phyloP scores from a whole-genome alignment of 2,329 filamentous ascomycete genomes.

The Rutstroemia sp. region DNA sequence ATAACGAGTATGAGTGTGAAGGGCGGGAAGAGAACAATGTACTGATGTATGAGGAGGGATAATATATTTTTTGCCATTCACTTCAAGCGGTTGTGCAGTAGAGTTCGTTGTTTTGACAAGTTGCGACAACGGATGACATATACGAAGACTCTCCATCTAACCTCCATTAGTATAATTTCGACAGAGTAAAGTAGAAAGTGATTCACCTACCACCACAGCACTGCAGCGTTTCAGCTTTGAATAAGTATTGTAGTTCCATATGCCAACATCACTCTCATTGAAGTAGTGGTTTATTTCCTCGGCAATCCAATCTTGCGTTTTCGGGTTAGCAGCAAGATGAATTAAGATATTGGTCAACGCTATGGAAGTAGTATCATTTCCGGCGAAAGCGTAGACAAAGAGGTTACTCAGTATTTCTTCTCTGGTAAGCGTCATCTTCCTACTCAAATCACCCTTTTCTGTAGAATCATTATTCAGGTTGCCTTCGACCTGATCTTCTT shows the following conservation, averaged over 20 bases:
- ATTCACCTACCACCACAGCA: background rate
- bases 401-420: conserved; percentile 1
- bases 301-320: background rate
- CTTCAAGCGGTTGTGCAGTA: no score
- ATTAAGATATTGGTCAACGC: background rate
- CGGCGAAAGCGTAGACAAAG: background rate
- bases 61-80: no score
- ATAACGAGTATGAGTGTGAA: no score
- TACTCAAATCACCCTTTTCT: background rate
- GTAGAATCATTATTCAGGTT: no score
- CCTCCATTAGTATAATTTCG: no score
- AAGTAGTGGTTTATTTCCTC: conserved; percentile 1
- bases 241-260: background rate
- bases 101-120: no score
- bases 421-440: background rate
- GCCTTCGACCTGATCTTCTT: background rate
- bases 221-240: conserved; percentile 1
- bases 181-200: no score
- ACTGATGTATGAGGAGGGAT: no score
- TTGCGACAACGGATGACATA: no score
- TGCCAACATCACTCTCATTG: background rate
- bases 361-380: background rate
- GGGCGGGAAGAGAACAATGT: no score
- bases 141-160: no score
- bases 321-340: background rate